Base-by-base conservation (phyloP, 306 rosid genomes). In the Gillenia trifoliata region DNA sequence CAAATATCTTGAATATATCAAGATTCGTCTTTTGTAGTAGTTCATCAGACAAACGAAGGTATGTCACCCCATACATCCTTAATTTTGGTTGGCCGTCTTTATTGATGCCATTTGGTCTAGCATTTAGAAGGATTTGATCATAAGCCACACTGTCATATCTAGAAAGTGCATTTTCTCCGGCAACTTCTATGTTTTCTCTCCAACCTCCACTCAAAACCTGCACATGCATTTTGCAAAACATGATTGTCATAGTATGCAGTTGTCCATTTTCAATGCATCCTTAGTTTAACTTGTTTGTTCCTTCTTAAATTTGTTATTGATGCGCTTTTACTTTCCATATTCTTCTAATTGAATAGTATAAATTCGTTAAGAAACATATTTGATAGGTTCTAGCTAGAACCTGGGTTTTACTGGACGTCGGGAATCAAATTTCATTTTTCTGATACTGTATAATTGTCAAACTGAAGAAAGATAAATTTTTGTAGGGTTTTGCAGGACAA, bases 91-190 rank as follows among this genome's bases (percentile, higher is more conserved):
- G 82, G 25, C 89, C 88, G 0, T 74, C 63, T 83, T 19, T 83
- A 82, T 72, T 82, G 64, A 87, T 70, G 60, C 91, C 97, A 62
- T 88, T 89, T 74, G 98, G 97, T 78, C 98, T 88, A 50, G 96
- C 97, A 65, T 93, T 93, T 73, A 93, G 56, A 81, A 91, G 84
- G 83, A 93, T 91, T 82, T 91, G 97, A 79, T 93, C 84, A 70
- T 89, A 89, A 74, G 83, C 92, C 68, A 71, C 78, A 54, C 68
- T 49, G 54, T 82, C 98, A 66, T 86, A 89, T 81, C 96, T 85
- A 25, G 88, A 22, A 72, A 93, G 97, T 73, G 98, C 97, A 83
- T 93, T 93, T 85, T 93, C 97, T 28, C 98, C 98, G 5, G 97
- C 98, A 79, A 91, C 96, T 77, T 86, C 88, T 43, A 89, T 72